These are phyloP conservation scores for Boletus subcaerulescens DNA, from an alignment of 768 basidiomycete genomes.

Conservation along the genomic window DNA sequence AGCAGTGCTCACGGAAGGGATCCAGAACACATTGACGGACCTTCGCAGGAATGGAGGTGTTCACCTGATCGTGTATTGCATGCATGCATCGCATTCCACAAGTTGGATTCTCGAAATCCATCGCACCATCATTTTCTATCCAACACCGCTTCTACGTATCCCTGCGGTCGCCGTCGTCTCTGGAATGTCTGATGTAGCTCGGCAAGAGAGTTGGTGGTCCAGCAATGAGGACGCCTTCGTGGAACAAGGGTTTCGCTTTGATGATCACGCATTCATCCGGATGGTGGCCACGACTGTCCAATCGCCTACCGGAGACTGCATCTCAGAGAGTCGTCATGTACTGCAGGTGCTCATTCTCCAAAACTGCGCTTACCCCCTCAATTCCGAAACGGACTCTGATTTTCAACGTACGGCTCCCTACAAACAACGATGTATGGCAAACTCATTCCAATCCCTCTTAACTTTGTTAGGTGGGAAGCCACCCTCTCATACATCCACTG, in stretches of 20 bases:
- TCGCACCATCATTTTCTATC: constrained; percentile 4
- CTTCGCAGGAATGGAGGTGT: constrained; percentile 17
- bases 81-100: constrained; percentile 10
- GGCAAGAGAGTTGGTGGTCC: constrained; percentile 23
- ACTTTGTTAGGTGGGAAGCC: constrained; percentile 1
- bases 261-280: constrained; percentile 16
- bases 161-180: constrained; percentile 20
- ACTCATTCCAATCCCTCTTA: constrained; percentile 15
- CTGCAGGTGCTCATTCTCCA: constrained; percentile 16
- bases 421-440: constrained; percentile 7
- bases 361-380: neutral
- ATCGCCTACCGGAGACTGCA: constrained; percentile 1
- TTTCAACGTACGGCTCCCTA: constrained; percentile 1
- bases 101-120: constrained; percentile 14
- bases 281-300: neutral
- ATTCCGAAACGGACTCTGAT: neutral
- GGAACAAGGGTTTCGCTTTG: constrained; percentile 13
- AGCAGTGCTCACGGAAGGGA: neutral
- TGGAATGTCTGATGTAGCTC: constrained; percentile 5
- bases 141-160: neutral
- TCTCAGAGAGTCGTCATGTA: constrained; percentile 7
- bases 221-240: neutral
- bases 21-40: constrained; percentile 5
- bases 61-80: constrained; percentile 22
- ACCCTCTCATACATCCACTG: neutral